Evolutionary conservation across 192 early-diverging fungal genomes (phyloP), one percentile per base, ranked within the genome.

Genomic region (Rhizophlyctis rosea): DNA sequence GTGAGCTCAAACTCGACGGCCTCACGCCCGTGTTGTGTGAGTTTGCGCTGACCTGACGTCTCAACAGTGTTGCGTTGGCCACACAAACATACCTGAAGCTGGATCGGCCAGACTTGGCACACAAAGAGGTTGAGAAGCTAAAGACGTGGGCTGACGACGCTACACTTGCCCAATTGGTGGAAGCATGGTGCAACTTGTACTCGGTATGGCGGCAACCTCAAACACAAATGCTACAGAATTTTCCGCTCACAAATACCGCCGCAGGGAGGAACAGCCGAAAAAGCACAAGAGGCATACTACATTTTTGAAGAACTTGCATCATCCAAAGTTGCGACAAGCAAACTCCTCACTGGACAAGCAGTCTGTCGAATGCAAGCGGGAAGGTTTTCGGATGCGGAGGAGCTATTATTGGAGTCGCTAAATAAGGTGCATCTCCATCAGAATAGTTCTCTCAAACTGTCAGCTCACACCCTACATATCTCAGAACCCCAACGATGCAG

Each of bases 81-180:
- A 81, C 90, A 18, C 90, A 91, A 53, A 83, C 87, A 23, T 90
- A 91, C 48, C 64, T 96, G 24, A 77, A 78, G 51, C 79, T 97
- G 57, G 81, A 94, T 71, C 84, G 95, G 32, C 50, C 87, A 32
- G 94, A 97, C 70, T 67, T 97, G 60, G 96, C 96, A 1, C 86
- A 81, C 47, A 87, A 88, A 69, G 86, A 92, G 53, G 74, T 96
- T 9, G 83, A 81, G 3, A 63, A 74, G 18, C 62, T 88, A 47
- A 95, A 94, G 58, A 54, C 81, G 0, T 99, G 96, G 96, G 86
- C 94, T 0, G 96, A 97, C 69, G 96, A 99, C 73, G 93, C 94
- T 0, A 84, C 90, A n/a, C 67, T 94, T 29, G 91, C 93, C 4
- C 93, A 96, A 70, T 68, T 99, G 48, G 83, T 91, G 44, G 96